Evolutionary conservation across 2,329 filamentous ascomycete genomes (phyloP), one percentile per base, ranked within the genome.

Genomic region (Cercospora berteroae): DNA sequence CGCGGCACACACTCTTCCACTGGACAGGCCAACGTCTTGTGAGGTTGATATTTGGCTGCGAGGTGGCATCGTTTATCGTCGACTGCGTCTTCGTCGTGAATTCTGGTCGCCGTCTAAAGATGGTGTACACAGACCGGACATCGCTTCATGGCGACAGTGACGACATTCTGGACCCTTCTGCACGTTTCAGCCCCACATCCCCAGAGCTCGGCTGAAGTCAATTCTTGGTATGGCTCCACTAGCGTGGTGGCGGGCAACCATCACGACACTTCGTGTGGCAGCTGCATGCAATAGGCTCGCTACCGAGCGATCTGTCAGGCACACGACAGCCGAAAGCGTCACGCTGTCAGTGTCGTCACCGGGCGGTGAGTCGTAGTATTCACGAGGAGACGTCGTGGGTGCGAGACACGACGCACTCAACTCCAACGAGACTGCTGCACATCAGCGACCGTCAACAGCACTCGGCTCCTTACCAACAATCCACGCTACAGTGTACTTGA

Each of bases 121-220:
- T 23, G 23, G 23, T 5, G 20, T 29, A 44, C 25, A 59, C 29
- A 33, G 2, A 12, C 10, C 57, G 4, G 1, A 13, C 48, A 20
- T 25, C 36, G 48, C 27, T 27, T 27, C 52, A 27, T 23, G 52
- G 52, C 52, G 12, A 18, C 13, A 3, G 23, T 60, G 58, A 60
- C 58, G 58, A 60, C 58, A 25, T 44, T 25, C 31, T 44, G 23
- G 58, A 60, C 58, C 58, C 33, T 23, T 16, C 36, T n/a, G 36
- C 18, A 42, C 18, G 59, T 61, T 50, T 61, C 59, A 61, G 59
- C 59, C 42, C n/a, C 59, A 61, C 29, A 29, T 50, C 25, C 59
- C 33, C 36, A 50, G 59, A 61, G 48, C 59, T 20, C 23, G 59
- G 27, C 13, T 36, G 42, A 27, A 61, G 59, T 61, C 59, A 50